phyloP scores from a whole-genome alignment of 192 early-diverging fungal genomes.

The Umbelopsis ramanniana region DNA sequence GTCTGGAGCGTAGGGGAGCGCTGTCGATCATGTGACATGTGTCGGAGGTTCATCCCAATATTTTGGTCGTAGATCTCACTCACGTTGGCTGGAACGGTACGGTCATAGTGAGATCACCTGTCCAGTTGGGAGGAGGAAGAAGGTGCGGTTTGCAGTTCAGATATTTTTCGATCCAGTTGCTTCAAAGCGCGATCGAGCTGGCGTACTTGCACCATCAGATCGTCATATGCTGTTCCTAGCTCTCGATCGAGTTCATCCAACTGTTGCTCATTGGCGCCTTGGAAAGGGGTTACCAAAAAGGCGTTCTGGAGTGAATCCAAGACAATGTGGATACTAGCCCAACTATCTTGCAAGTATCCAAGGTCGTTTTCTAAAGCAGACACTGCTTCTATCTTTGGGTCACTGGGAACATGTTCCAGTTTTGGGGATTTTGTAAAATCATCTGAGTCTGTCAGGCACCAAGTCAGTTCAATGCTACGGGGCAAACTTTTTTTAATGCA shows the following conservation, averaged over 20 bases:
- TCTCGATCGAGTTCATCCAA: slow-evolving; percentile 36
- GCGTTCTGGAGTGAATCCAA: slow-evolving; percentile 29
- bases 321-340: slow-evolving; percentile 35
- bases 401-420: not conserved
- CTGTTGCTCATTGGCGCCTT: slow-evolving; percentile 28
- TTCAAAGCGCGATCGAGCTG: slow-evolving; percentile 35
- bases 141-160: not conserved
- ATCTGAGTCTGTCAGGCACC: not conserved
- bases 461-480: not conserved
- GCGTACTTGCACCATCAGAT: slow-evolving; percentile 34
- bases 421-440: not conserved
- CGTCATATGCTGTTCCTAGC: slow-evolving; percentile 36
- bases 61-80: too few species aligned
- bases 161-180: slow-evolving; percentile 22
- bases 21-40: too few species aligned
- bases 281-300: slow-evolving; percentile 21
- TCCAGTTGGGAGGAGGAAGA: not conserved
- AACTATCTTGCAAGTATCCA: slow-evolving; percentile 31
- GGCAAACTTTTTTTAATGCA: not conserved
- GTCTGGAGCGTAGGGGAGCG: too few species aligned
- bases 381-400: not conserved
- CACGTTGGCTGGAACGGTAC: too few species aligned
- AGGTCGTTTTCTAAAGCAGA: slow-evolving; percentile 21
- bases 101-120: not conserved
- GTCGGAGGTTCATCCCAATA: too few species aligned